Conservation (phyloP, 2,329 filamentous ascomycete genomes). For the Kalmusia sp. region DNA sequence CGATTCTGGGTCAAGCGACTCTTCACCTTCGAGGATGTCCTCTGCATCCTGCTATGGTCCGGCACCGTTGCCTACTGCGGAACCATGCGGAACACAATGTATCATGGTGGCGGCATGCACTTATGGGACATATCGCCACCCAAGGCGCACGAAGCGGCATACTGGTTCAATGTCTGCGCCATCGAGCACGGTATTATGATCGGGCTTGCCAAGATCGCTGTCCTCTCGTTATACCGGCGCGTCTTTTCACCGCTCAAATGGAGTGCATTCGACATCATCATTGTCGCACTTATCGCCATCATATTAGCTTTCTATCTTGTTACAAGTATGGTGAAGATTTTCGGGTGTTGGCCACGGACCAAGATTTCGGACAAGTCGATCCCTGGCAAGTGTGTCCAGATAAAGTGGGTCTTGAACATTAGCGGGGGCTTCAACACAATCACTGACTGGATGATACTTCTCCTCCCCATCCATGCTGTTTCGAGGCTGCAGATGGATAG, state of each 20-base stretch:
- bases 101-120: constrained; percentile 14
- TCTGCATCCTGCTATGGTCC: not conserved
- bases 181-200: constrained; percentile 21
- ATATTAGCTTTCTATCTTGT: constrained; percentile 12
- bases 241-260: constrained; percentile 16
- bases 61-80: too few relatives aligned
- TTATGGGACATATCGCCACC: constrained; percentile 15
- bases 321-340: constrained; percentile 21
- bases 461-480: constrained; percentile 23
- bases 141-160: constrained; percentile 12
- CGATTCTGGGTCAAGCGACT: not conserved
- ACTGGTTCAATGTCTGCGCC: constrained; percentile 19
- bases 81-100: constrained; percentile 12
- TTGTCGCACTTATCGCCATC: constrained; percentile 14
- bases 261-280: constrained; percentile 16
- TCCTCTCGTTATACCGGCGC: constrained; percentile 20
- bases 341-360: constrained; percentile 16
- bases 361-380: constrained; percentile 17
- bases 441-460: constrained; percentile 20
- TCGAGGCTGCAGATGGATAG: constrained; percentile 14
- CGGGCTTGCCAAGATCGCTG: constrained; percentile 16
- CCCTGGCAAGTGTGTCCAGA: constrained; percentile 16
- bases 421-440: constrained; percentile 20
- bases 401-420: constrained; percentile 17
- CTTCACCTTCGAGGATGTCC: not conserved